Conservation (phyloP, 352 stramenopile genomes). For the Phytophthora parvispora region DNA sequence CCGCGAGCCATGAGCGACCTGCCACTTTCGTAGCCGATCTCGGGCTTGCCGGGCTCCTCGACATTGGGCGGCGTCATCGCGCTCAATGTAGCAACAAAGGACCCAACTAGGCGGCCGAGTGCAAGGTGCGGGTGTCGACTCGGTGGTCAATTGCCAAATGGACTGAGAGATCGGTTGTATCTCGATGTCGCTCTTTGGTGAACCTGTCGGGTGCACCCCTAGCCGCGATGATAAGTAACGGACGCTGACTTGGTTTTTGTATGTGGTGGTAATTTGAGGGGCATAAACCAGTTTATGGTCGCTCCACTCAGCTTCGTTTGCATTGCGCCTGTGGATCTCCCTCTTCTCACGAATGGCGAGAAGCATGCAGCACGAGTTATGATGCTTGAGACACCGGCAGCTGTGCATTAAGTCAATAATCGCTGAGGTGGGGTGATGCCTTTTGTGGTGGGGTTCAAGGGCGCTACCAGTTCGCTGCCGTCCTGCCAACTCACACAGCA, state of each 20-base stretch:
- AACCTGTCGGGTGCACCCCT: not conserved
- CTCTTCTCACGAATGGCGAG: too few species aligned
- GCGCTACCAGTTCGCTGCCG: too few species aligned
- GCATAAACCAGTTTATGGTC: constrained; percentile 14
- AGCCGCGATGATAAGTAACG: constrained; percentile 6
- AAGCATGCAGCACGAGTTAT: too few species aligned
- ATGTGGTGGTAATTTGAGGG: constrained; percentile 4
- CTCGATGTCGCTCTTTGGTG: too few species aligned
- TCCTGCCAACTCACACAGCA: too few species aligned
- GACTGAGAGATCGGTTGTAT: constrained; percentile 7
- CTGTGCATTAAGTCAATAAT: too few species aligned
- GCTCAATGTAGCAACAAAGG: not conserved
- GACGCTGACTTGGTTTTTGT: constrained; percentile 25
- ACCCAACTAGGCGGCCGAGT: not conserved
- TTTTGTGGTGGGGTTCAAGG: too few species aligned
- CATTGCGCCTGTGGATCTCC: too few species aligned
- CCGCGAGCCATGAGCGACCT: constrained; percentile 33
- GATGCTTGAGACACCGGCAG: too few species aligned
- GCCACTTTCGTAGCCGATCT: constrained; percentile 20
- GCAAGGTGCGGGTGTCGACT: not conserved
- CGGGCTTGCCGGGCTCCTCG: constrained; percentile 10
- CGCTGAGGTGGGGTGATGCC: too few species aligned
- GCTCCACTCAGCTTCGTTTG: not conserved
- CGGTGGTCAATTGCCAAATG: constrained; percentile 18
- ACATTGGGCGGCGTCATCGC: constrained; percentile 6